These are phyloP conservation scores for Sporothrix schenckii DNA, from an alignment of 2,329 filamentous ascomycete genomes.

Conservation along the genomic window DNA sequence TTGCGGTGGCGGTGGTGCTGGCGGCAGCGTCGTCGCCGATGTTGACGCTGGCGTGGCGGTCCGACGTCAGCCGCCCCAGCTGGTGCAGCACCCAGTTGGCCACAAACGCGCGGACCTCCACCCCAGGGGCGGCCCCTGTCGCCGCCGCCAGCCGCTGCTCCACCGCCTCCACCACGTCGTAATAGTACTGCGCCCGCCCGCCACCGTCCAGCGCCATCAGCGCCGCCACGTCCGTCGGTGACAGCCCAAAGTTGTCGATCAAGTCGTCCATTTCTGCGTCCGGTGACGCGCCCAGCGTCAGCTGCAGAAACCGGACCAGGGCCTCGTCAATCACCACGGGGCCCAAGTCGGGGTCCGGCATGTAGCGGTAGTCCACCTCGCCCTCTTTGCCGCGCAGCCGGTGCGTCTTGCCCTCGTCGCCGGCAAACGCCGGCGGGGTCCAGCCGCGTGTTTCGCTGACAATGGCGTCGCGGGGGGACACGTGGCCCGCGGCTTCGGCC, in stretches of 20 bases:
- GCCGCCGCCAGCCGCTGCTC: conserved; percentile 36
- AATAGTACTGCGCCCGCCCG: conserved; percentile 79
- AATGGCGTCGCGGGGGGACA: conserved; percentile 53
- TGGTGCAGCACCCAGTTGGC: conserved; percentile 75
- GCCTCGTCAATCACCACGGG: conserved; percentile 75
- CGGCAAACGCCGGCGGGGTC: conserved; percentile 64
- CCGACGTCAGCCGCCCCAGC: conserved; percentile 67
- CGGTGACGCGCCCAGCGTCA: conserved; percentile 69
- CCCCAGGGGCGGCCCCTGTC: conserved; percentile 27
- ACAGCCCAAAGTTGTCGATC: conserved; percentile 66
- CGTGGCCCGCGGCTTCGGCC: conserved; percentile 69
- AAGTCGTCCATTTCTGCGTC: conserved; percentile 70
- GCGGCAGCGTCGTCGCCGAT: neutral
- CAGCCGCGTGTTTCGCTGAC: conserved; percentile 87
- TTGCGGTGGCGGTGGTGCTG: too few species aligned
- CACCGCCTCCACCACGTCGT: conserved; percentile 61
- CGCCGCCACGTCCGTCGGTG: conserved; percentile 79
- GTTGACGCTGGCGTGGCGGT: conserved; percentile 40
- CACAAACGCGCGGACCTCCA: conserved; percentile 50
- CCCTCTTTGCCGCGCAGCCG: conserved; percentile 89
- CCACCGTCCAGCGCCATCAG: conserved; percentile 78
- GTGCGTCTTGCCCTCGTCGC: conserved; percentile 70
- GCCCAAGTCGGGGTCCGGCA: conserved; percentile 91
- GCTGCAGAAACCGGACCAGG: conserved; percentile 65
- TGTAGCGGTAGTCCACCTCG: conserved; percentile 96